Percentiles rank a stretch among this genome's conserved stretches.
Conservation (phyloP, 768 basidiomycete species). For the Mycena belliarum region DNA sequence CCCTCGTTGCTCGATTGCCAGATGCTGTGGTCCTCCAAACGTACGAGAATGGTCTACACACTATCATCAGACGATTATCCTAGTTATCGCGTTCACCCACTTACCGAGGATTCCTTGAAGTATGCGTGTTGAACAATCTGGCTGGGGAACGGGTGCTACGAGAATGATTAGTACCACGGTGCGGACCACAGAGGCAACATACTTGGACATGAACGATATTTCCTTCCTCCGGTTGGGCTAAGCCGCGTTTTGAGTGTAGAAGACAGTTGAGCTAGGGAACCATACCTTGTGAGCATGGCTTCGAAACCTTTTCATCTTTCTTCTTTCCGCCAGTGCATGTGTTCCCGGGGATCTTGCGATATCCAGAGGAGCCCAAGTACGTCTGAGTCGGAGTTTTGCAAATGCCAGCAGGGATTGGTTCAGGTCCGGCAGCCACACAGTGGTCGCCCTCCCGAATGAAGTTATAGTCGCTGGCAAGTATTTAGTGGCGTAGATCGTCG, state of each 20-base stretch:
- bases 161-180: background rate
- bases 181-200: constrained; percentile 24
- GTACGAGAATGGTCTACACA: constrained; percentile 76
- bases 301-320: constrained; percentile 70
- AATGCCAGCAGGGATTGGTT: constrained; percentile 77
- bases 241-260: background rate
- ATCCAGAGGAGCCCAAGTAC: constrained; percentile 91
- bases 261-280: constrained; percentile 22
- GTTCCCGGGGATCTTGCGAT: constrained; percentile 89
- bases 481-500: constrained; percentile 2
- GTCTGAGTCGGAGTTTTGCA: constrained; percentile 59
- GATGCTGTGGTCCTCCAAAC: constrained; percentile 71
- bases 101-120: constrained; percentile 76
- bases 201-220: constrained; percentile 75
- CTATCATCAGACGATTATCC: background rate
- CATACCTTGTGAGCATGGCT: constrained; percentile 80
- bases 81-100: constrained; percentile 5
- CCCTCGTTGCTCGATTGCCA: constrained; percentile 98
- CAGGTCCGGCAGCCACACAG: constrained; percentile 86
- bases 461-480: constrained; percentile 76
- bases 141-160: constrained; percentile 65
- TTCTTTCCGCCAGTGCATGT: constrained; percentile 79
- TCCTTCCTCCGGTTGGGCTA: constrained; percentile 82
- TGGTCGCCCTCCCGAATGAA: constrained; percentile 70
- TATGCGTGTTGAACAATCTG: constrained; percentile 77